Conservation (phyloP, 805 yeast species). For the Sporopachydermia lactativora region DNA sequence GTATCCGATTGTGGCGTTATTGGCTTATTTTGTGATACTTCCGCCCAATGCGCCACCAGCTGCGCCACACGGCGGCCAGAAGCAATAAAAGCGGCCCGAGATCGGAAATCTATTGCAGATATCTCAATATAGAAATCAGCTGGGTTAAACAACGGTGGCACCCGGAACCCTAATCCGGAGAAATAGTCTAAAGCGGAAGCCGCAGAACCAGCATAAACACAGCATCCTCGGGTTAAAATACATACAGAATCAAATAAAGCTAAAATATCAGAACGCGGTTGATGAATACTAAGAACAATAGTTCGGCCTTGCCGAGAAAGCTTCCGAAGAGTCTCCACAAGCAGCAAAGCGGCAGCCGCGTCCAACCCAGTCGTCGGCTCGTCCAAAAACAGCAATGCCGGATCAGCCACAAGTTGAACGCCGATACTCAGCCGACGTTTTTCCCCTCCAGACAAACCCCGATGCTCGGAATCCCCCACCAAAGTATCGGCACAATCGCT, state of each 20-base stretch:
- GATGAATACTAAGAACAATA: slow-evolving; percentile 65
- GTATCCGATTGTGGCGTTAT: background rate
- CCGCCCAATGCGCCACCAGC: slow-evolving; percentile 27
- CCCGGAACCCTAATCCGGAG: slow-evolving; percentile 25
- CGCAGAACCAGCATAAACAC: slow-evolving; percentile 34
- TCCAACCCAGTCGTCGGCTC: slow-evolving; percentile 87
- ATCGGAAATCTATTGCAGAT: slow-evolving; percentile 39
- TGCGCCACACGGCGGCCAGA: slow-evolving; percentile 21
- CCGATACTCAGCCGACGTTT: slow-evolving; percentile 67
- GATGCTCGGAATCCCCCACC: slow-evolving; percentile 38
- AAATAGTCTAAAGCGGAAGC: slow-evolving; percentile 35
- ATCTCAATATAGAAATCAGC: slow-evolving; percentile 48
- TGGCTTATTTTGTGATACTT: slow-evolving; percentile 4
- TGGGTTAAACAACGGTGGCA: slow-evolving; percentile 39
- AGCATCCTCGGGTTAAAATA: slow-evolving; percentile 47
- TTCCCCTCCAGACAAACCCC: slow-evolving; percentile 77
- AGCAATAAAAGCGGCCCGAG: slow-evolving; percentile 21
- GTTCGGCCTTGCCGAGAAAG: slow-evolving; percentile 52
- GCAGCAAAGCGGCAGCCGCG: slow-evolving; percentile 55
- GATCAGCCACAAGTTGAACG: slow-evolving; percentile 61
- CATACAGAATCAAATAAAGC: slow-evolving; percentile 53
- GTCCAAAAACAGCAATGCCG: slow-evolving; percentile 64
- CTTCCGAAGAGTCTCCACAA: slow-evolving; percentile 46
- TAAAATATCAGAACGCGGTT: slow-evolving; percentile 69
- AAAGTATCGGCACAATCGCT: slow-evolving; percentile 45